A percentile compares a stretch with the other conserved stretches of the same genome.
These are phyloP conservation scores for Monosporascus sp. DNA, from an alignment of 2,329 filamentous ascomycete genomes.

Conservation along the genomic window DNA sequence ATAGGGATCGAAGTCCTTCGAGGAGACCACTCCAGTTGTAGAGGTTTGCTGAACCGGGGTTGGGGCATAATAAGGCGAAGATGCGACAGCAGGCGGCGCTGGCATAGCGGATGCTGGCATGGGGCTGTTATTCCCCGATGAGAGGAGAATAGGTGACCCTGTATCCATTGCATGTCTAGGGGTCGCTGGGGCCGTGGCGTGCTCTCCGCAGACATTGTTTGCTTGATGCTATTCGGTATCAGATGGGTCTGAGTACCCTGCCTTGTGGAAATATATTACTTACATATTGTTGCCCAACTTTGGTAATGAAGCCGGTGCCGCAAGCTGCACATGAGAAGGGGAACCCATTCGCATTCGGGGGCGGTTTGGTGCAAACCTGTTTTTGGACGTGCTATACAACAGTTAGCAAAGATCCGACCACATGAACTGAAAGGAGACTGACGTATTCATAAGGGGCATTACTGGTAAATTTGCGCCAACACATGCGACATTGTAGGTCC, in stretches of 20 bases:
- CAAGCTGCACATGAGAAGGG: constrained; percentile 41
- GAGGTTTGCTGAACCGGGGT: constrained; percentile 5
- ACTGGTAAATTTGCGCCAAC: constrained; percentile 23
- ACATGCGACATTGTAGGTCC: constrained; percentile 22
- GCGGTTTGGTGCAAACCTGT: constrained; percentile 26
- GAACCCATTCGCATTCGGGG: constrained; percentile 19
- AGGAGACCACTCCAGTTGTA: constrained; percentile 1
- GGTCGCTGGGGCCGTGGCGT: constrained; percentile 20
- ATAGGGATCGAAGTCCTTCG: constrained; percentile 35
- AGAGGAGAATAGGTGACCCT: constrained; percentile 7
- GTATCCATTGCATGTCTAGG: constrained; percentile 9
- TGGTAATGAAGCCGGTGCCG: constrained; percentile 38
- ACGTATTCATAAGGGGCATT: constrained; percentile 25
- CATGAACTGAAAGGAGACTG: constrained; percentile 7
- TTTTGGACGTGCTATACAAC: constrained; percentile 30
- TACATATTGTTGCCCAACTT: constrained; percentile 37
- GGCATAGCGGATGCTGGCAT: neutral
- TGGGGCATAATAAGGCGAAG: constrained; percentile 5
- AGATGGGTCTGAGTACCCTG: constrained; percentile 4
- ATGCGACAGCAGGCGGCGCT: neutral
- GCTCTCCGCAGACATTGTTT: constrained; percentile 42
- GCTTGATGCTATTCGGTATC: constrained; percentile 30
- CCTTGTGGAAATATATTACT: constrained; percentile 9
- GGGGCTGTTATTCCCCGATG: constrained; percentile 8
- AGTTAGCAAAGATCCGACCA: constrained; percentile 1